Conservation (phyloP, 2,329 filamentous ascomycete genomes). For the Penicillium sp. region DNA sequence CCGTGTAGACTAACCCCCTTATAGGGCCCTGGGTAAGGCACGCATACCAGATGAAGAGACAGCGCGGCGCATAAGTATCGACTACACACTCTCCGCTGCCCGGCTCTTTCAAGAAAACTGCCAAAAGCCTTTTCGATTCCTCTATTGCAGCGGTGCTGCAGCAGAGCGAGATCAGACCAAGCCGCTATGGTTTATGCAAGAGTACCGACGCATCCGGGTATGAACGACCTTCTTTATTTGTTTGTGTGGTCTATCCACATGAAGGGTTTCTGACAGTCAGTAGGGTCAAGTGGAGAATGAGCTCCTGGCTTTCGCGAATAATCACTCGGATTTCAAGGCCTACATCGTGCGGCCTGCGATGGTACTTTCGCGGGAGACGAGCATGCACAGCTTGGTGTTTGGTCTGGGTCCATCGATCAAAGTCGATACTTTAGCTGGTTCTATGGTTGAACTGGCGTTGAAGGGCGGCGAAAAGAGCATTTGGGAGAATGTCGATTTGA, state of each 20-base stretch:
- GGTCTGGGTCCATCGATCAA: constrained; percentile 16
- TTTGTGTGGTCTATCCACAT: neutral
- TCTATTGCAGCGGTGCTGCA: constrained; percentile 19
- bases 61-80: constrained; percentile 10
- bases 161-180: constrained; percentile 19
- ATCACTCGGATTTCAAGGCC: constrained; percentile 12
- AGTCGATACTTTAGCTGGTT: constrained; percentile 14
- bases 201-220: constrained; percentile 19
- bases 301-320: constrained; percentile 12
- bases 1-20: neutral
- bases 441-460: constrained; percentile 17
- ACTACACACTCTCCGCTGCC: constrained; percentile 9
- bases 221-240: too few species aligned
- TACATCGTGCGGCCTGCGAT: constrained; percentile 22
- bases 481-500: constrained; percentile 16
- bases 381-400: constrained; percentile 8
- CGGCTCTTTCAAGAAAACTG: constrained; percentile 6
- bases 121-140: constrained; percentile 16
- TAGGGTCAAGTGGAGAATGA: constrained; percentile 22
- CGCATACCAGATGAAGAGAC: constrained; percentile 6
- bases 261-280: neutral
- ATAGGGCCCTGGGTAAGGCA: constrained; percentile 16
- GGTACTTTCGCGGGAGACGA: constrained; percentile 10
- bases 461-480: constrained; percentile 11
- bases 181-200: constrained; percentile 18